Percentiles rank a stretch among this genome's conserved stretches.
These are phyloP conservation scores for Trichophyton rubrum DNA, from an alignment of 2,329 filamentous ascomycete species.

Conservation along the genomic window DNA sequence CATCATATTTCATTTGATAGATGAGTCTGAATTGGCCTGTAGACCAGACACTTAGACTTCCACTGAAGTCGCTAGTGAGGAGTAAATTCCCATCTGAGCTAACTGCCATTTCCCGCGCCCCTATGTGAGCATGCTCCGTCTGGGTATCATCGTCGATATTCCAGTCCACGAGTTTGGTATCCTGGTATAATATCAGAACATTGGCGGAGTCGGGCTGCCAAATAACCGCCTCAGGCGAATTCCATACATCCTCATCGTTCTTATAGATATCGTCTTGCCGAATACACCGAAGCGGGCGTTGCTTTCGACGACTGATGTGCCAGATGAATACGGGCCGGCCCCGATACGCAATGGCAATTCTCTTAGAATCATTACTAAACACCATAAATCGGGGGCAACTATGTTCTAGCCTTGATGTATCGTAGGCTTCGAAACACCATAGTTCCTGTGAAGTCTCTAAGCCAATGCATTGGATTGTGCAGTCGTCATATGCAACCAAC, in stretches of 20 bases:
- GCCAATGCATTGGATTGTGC: constrained; percentile 7
- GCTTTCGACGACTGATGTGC: constrained; percentile 4
- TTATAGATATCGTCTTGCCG: background rate
- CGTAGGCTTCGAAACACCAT: constrained; percentile 6
- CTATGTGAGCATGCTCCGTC: constrained; percentile 11
- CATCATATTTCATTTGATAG: constrained; percentile 8
- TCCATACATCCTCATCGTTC: background rate
- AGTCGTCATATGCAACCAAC: constrained; percentile 10
- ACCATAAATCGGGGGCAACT: constrained; percentile 12
- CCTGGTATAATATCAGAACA: constrained; percentile 10
- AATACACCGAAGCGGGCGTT: background rate
- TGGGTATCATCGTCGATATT: constrained; percentile 7
- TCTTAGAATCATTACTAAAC: constrained; percentile 11
- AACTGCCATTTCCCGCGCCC: constrained; percentile 14
- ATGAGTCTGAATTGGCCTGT: no score
- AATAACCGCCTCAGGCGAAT: constrained; percentile 4
- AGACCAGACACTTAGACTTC: no score
- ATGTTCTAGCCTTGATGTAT: constrained; percentile 1
- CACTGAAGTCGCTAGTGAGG: constrained; percentile 10
- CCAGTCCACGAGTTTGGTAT: constrained; percentile 8
- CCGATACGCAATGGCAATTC: constrained; percentile 14
- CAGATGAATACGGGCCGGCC: constrained; percentile 14
- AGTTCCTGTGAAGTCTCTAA: constrained; percentile 4
- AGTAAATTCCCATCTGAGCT: constrained; percentile 19
- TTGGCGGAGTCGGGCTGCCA: constrained; percentile 8